Evolutionary conservation across 805 yeast species (phyloP), one percentile per base, ranked within the genome.

Genomic region (Saccharomycopsis microspora): DNA sequence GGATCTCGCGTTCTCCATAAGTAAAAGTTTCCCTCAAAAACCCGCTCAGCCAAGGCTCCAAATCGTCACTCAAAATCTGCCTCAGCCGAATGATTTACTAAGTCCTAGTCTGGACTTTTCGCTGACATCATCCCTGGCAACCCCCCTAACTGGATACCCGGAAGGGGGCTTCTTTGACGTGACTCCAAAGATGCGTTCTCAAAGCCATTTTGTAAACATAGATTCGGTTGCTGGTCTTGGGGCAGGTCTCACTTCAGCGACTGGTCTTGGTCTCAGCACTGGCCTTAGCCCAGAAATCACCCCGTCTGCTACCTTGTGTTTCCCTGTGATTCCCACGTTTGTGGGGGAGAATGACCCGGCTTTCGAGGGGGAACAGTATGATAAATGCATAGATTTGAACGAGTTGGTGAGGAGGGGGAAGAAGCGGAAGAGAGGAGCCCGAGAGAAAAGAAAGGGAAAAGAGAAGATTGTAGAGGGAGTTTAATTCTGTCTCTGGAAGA

Each of bases 331-430:
- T 27, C 52, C 47, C 8, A 34, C 36, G 5, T 40, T 38, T 29
- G 35, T 51, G n/a, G 49, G 49, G 4, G 50, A 41, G 7, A 43
- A 29, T 27, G 54, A 51, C 35, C 52, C 54, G 6, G n/a, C 35
- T 6, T 51, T 44, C 42, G 28, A 41, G 11, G 30, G 38, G 31
- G 28, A 41, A 8, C 43, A 48, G 11, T 51, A 33, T 33, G 54
- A 51, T 35, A 38, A 45, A 6, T 46, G 45, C 28, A 51, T 51
- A 30, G 54, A 51, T 31, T 40, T 51, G 41, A 41, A 48, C 27
- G 32, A 41, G 33, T 32, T 51, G 5, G 9, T 51, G 9, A 37
- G 32, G 31, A 27, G 27, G 5, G 51, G 47, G 19, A 43, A 39
- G 32, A 46, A 47, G 33, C 30, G 44, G 44, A 51, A 44, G 29